Evolutionary conservation across 2,329 filamentous ascomycete species (phyloP), one percentile per base, ranked within the genome.

Genomic region (Samsoniella hepiali): DNA sequence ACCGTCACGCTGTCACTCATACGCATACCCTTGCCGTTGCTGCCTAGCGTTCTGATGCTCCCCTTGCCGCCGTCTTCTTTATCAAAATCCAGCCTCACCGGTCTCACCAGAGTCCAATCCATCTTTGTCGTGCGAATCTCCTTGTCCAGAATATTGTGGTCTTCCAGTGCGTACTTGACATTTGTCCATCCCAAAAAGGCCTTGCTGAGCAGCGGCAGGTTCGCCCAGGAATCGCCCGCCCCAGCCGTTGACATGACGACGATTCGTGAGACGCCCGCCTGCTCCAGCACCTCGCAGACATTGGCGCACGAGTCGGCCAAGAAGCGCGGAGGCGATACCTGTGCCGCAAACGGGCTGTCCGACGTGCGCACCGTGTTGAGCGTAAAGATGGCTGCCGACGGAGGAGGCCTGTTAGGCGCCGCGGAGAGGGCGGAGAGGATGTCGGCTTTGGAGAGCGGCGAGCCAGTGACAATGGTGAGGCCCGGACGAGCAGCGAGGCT

Each of bases 161-260:
- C 76, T 58, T 74, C 69, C 31, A 78, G 69, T 4, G 76, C 73
- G 61, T 75, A 72, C 65, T 77, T 78, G 67, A 78, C 65, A 55
- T 78, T 78, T 17, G 75, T 77, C 72, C 70, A 76, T 1, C 70
- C 65, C 72, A 79, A 70, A 59, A 78, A 75, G 0, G 68, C 73
- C 61, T 74, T 76, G 65, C 65, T 71, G 50, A 78, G 59, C 67
- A 68, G 73, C 6, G 74, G 73, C 17, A 78, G 63, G 2, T 71
- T 72, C 1, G 9, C 63, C 75, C 74, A 76, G 29, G 75, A 77
- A 60, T 77, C 73, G 5, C 75, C 77, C 22, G 71, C 76, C 34
- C 76, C 77, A 2, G 72, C 73, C 3, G 76, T 78, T 4, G 76
- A 78, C 74, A 78, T 75, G 13, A 78, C 67, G 1, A 77, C 72